Conservation (phyloP, 2,329 filamentous ascomycete genomes). For the Hortaea werneckii region DNA sequence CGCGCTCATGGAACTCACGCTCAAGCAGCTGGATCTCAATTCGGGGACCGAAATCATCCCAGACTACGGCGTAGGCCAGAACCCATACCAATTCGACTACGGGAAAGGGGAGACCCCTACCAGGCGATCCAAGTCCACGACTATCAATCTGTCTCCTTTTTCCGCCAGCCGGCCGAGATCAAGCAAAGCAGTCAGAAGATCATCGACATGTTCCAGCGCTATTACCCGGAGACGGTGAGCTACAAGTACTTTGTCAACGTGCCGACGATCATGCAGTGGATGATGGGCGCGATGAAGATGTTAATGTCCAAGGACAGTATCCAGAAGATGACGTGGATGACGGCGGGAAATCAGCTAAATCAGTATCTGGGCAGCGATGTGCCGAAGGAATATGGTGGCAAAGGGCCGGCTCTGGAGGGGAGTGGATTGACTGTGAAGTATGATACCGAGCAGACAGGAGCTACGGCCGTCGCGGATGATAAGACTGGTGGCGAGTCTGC, state of each 20-base stretch:
- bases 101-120: slow-evolving; percentile 63
- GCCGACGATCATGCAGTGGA: slow-evolving; percentile 78
- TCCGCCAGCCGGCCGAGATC: slow-evolving; percentile 67
- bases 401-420: slow-evolving; percentile 44
- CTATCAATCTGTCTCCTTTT: slow-evolving; percentile 78
- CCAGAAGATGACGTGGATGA: slow-evolving; percentile 40
- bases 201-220: slow-evolving; percentile 68
- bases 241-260: slow-evolving; percentile 97
- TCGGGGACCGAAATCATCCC: slow-evolving; percentile 61
- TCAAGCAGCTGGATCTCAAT: slow-evolving; percentile 62
- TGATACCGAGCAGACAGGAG: not conserved
- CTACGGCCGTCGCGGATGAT: too few species aligned
- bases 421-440: slow-evolving; percentile 33
- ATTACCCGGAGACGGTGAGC: slow-evolving; percentile 80
- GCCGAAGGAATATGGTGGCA: slow-evolving; percentile 71
- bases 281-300: slow-evolving; percentile 38
- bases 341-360: slow-evolving; percentile 55
- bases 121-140: slow-evolving; percentile 91
- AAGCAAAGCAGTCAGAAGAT: slow-evolving; percentile 69
- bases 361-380: slow-evolving; percentile 56
- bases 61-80: slow-evolving; percentile 47
- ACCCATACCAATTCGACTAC: slow-evolving; percentile 62
- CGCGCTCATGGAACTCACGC: slow-evolving; percentile 77
- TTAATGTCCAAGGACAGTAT: slow-evolving; percentile 39
- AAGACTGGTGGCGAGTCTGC: too few species aligned